Base-by-base conservation (phyloP, 495 filamentous ascomycete genomes). In the Podospora pseudocomata region DNA sequence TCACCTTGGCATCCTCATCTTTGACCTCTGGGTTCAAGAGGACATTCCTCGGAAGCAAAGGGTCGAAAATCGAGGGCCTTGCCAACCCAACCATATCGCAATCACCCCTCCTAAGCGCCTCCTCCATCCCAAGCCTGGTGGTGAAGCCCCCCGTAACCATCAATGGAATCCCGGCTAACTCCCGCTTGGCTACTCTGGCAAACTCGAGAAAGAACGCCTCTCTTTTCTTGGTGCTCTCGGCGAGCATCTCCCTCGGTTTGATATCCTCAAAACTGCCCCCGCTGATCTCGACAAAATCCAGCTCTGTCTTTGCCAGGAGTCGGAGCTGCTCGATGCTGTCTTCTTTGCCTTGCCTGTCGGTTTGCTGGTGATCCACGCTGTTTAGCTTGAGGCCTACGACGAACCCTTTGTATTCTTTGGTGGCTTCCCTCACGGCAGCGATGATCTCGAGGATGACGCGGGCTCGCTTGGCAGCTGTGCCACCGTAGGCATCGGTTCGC, bases 171-270 rank as follows among this genome's bases (percentile, higher is more conserved):
- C 66, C 66, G 0, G 84, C 84, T 69, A 83, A 81, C 15, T 80
- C 70, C 1, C 64, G 66, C 39, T 86, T 81, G 32, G 85, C 78
- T 26, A 76, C 75, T 23, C 75, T 71, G 0, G 86, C 83, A 67
- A 88, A 88, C 68, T 85, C 80, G 62, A 88, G 77, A 80, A 88
- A 89, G 80, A 88, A 89, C 7, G 86, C 84, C 68, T 89, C 87
- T n/a, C 86, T 82, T 11, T 79, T 77, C 13, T 77, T 70, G 1
- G 84, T 87, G 44, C 83, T 68, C 2, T 69, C 77, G 27, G 78
- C 79, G 18, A 34, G 16, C 23, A 26, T 18, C 18, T 55, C 7
- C 23, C 32, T 54, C 0, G 27, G 59, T 6, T 49, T 19, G 11
- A 60, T 82, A 68, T 89, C 78, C 70, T 88, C 86, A 72, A 85